phyloP scores from a whole-genome alignment of 1,284 basidiomycete species.

The Cerioporus squamosus region DNA sequence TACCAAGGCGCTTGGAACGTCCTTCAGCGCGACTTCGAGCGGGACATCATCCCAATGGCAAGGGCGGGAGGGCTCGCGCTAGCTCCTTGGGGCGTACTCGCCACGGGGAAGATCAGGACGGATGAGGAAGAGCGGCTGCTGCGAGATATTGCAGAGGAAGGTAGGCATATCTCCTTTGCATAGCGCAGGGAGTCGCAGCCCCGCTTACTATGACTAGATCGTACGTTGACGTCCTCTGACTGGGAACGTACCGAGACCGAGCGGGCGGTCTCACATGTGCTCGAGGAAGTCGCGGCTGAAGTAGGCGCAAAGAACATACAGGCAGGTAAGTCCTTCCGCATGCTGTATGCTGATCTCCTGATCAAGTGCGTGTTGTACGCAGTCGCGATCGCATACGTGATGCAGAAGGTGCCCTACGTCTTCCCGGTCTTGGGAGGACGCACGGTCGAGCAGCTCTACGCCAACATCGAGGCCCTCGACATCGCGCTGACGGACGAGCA shows the following conservation, averaged over 20 bases:
- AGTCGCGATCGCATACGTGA: constrained; percentile 4
- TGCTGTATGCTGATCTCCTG: neutral
- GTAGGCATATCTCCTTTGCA: neutral
- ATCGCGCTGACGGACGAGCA: constrained; percentile 45
- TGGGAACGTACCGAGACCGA: constrained; percentile 10
- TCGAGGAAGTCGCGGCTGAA: constrained; percentile 19
- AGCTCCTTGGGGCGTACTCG: constrained; percentile 6
- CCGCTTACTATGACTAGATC: constrained; percentile 9
- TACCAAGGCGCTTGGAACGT: constrained; percentile 56
- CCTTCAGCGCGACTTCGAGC: neutral
- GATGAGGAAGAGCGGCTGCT: constrained; percentile 31
- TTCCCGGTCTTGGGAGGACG: neutral
- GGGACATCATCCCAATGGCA: neutral
- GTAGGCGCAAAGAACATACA: constrained; percentile 19
- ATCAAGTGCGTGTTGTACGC: neutral
- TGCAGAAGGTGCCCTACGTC: constrained; percentile 3
- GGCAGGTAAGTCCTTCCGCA: neutral
- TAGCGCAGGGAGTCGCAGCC: too few relatives aligned
- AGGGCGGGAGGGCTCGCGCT: constrained; percentile 10
- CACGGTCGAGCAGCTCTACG: constrained; percentile 42
- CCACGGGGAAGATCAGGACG: constrained; percentile 30
- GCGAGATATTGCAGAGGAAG: constrained; percentile 26
- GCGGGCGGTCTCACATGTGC: constrained; percentile 9
- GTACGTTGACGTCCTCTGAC: neutral
- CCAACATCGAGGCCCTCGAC: constrained; percentile 49